Evolutionary conservation across 305 asterid species (phyloP), one percentile per base, ranked within the genome.

Genomic region (Solanum hybrid): DNA sequence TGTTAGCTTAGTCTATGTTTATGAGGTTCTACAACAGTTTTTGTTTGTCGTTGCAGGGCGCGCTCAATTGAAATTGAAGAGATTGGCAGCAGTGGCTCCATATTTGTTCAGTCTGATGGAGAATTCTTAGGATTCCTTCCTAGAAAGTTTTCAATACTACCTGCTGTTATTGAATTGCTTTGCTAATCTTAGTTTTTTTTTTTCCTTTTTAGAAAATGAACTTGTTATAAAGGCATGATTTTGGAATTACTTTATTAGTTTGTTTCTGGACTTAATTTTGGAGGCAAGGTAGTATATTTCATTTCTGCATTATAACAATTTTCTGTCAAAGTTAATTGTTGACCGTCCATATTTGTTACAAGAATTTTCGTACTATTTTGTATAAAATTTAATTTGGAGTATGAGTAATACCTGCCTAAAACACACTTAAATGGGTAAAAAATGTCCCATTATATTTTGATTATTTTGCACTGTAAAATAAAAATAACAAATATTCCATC

Each of bases 41-140:
- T 89, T n/a, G 27, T 77, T 42, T 88, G 24, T 42, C 79, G 26
- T 91, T 64, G 85, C 94, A 96, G 98, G 86, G 97, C 91, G 31
- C 87, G 87, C 38, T 92, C 94, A 27, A 93, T 96, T 27, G 98
- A 95, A 93, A 93, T 96, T 35, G 96, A 94, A 89, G 96, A 94
- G 91, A 91, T 93, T 35, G 92, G 42, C 24, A 91, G 92, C 88
- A 92, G 92, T 81, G 86, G 91, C 78, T 92, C 91, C 86, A 91
- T 96, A 56, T 95, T 92, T 82, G 97, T 96, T 89, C 98, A 96
- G 92, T 95, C 99, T 4, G 99, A 96, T 90, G 99, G 99, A 81
- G 99, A 96, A 91, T 90, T 92, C 92, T 91, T 96, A 89, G 99
- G 97, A 80, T 95, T 93, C 89, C 97, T 96, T 85, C 99, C 98